Evolutionary conservation across 805 yeast species (phyloP), one percentile per base, ranked within the genome.

Genomic region (Starmerella scarabaei): DNA sequence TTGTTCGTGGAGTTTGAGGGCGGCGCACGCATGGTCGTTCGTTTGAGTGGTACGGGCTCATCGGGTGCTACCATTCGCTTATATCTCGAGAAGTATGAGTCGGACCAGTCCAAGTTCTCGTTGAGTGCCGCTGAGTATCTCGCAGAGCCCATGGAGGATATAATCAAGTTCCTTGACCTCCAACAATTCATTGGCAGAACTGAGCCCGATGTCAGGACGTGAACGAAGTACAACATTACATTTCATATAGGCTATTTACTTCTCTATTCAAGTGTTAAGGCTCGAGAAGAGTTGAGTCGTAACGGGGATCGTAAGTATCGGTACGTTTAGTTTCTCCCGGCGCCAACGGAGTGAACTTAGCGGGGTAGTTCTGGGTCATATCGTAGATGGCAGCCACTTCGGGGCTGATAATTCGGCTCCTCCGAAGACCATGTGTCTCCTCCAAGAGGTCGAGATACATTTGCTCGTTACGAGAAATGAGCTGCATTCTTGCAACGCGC

Each of bases 11-110:
- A 80, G 62, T 71, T 85, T 47, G 72, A 71, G 36, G 77, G 77
- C 53, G 95, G 96, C 5, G 70, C 81, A 44, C 74, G 96, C 59
- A 74, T 86, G 38, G 81, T 91, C 28, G 80, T 84, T 39, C 78
- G 98, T 62, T 69, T 91, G 49, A 84, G 95, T 0, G 98, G 98
- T 41, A 88, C 98, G 2, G 98, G 98, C 14, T 85, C 96, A 2
- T 78, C 94, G 2, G 98, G 98, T 36, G 97, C 98, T 17, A 88
- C 98, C 5, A 85, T 91, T 44, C 75, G 98, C 61, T 68, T 88
- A 51, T 88, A 88, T 64, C 65, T 88, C 56, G 97, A 88, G 63
- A 79, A 77, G 61, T 84, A 80, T 64, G 74, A 81, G 20, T 52
- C 60, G 35, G 91, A 83, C 55, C 15, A 32, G 20, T 47, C 71